Percentiles rank a stretch among this genome's conserved stretches.
Evolutionary conservation across 1,284 basidiomycete species (phyloP).

Genomic region (Sutorius eximius): DNA sequence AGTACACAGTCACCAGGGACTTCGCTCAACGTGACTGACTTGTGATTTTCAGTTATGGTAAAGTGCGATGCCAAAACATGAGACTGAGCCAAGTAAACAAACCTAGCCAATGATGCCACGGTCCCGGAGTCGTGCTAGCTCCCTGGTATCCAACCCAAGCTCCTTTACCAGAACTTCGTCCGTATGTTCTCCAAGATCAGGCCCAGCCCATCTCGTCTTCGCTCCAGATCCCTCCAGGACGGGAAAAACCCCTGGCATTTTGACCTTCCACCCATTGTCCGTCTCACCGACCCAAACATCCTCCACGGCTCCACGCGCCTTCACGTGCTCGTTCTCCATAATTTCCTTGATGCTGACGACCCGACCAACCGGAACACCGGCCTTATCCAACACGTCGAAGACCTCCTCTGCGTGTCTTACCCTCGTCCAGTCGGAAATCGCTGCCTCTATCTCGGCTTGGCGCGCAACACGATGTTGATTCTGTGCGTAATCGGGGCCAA

Average conservation of each 20-base stretch:
- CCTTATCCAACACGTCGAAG: constrained; percentile 40
- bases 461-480: constrained; percentile 61
- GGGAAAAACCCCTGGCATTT: constrained; percentile 64
- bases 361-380: constrained; percentile 60
- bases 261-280: constrained; percentile 55
- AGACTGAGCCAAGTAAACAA: not conserved
- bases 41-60: too few species aligned
- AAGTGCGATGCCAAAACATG: not conserved
- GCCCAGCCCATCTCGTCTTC: constrained; percentile 65
- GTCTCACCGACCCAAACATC: constrained; percentile 52
- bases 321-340: constrained; percentile 54
- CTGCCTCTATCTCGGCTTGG: too few species aligned
- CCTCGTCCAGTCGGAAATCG: too few species aligned
- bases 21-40: too few species aligned
- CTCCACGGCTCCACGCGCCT: constrained; percentile 55
- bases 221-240: constrained; percentile 55
- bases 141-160: constrained; percentile 46
- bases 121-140: constrained; percentile 44
- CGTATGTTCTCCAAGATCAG: constrained; percentile 64
- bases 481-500: constrained; percentile 53
- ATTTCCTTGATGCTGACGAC: constrained; percentile 63
- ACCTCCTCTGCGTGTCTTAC: constrained; percentile 46
- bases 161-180: constrained; percentile 53
- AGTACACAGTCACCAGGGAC: too few species aligned
- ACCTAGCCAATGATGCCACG: constrained; percentile 47